These are phyloP conservation scores for Bremia lactucae DNA, from an alignment of 352 stramenopile genomes.

Conservation along the genomic window DNA sequence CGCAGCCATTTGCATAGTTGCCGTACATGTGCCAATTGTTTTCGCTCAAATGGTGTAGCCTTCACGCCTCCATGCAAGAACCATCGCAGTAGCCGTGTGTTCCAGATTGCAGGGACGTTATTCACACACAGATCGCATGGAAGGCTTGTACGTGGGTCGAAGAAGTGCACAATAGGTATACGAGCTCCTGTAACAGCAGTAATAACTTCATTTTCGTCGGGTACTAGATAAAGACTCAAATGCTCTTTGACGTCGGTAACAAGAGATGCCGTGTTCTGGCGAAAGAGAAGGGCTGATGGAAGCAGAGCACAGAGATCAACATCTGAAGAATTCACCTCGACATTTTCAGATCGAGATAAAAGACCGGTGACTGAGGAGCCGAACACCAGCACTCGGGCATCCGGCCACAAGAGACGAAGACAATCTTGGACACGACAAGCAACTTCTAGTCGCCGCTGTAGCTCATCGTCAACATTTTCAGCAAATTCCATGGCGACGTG, in stretches of 20 bases:
- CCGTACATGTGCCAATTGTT: slow-evolving; percentile 11
- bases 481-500: not conserved
- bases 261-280: slow-evolving; percentile 36
- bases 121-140: slow-evolving; percentile 73
- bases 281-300: slow-evolving; percentile 36
- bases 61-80: slow-evolving; percentile 14
- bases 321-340: slow-evolving; percentile 14
- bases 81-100: slow-evolving; percentile 46
- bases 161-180: slow-evolving; percentile 59
- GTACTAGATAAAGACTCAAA: slow-evolving; percentile 42
- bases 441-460: slow-evolving; percentile 22
- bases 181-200: slow-evolving; percentile 34
- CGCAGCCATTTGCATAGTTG: slow-evolving; percentile 46
- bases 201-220: slow-evolving; percentile 5
- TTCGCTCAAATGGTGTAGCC: not conserved
- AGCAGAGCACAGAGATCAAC: slow-evolving; percentile 67
- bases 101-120: slow-evolving; percentile 74
- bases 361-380: slow-evolving; percentile 54
- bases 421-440: slow-evolving; percentile 27
- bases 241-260: slow-evolving; percentile 61
- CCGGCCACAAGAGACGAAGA: slow-evolving; percentile 51
- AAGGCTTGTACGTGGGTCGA: slow-evolving; percentile 26
- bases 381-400: slow-evolving; percentile 53
- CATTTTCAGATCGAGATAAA: slow-evolving; percentile 5
- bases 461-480: slow-evolving; percentile 7